phyloP scores from a whole-genome alignment of 306 rosid species.

The Medicago lupulina region DNA sequence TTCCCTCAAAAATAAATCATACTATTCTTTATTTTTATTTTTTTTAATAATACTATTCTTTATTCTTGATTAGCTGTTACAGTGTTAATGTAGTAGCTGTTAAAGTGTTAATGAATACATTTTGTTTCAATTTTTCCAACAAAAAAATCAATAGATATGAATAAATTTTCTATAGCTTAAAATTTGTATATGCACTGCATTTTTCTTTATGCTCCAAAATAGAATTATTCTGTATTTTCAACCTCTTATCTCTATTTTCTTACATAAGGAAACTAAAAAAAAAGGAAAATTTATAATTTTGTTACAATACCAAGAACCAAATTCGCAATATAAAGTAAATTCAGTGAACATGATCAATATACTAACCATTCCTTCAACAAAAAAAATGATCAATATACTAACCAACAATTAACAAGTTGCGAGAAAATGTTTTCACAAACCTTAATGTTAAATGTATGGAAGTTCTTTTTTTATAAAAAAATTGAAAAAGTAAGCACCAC shows the following conservation, averaged over 20 bases:
- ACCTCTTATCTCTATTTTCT: background rate
- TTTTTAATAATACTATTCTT: too few relatives aligned
- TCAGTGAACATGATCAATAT: background rate
- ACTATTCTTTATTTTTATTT: too few relatives aligned
- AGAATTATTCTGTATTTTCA: background rate
- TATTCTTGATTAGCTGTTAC: too few relatives aligned
- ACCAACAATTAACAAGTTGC: background rate
- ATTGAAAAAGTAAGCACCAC: background rate
- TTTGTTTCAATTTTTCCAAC: too few relatives aligned
- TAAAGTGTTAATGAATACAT: too few relatives aligned
- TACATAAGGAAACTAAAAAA: background rate
- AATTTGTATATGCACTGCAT: too few relatives aligned
- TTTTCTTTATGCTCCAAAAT: background rate
- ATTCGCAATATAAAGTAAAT: background rate
- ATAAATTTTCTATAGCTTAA: too few relatives aligned
- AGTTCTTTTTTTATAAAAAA: background rate
- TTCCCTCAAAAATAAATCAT: too few relatives aligned
- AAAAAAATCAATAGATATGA: too few relatives aligned
- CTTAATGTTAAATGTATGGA: background rate
- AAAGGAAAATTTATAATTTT: background rate
- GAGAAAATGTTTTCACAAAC: background rate
- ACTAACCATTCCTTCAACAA: too few relatives aligned
- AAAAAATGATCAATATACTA: too few relatives aligned
- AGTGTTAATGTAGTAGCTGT: too few relatives aligned
- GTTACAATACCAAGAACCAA: background rate